Conservation (phyloP, 148 eudicot species). For the Rhododendron griersonianum region DNA sequence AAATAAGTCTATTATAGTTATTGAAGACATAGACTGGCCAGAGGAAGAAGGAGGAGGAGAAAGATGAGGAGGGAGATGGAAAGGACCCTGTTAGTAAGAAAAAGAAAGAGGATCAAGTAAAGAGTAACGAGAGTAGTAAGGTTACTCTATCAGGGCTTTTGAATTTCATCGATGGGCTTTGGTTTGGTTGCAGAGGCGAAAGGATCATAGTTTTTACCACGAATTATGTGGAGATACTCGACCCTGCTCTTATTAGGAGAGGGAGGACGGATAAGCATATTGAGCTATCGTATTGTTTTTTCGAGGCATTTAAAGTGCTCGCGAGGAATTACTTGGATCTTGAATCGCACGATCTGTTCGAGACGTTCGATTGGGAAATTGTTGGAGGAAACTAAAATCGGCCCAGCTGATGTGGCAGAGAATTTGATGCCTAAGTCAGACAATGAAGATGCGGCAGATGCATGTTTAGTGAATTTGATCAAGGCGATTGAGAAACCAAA, state of each 20-base stretch:
- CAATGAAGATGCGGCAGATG: slow-evolving; percentile 12
- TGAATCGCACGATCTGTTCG: slow-evolving; percentile 34
- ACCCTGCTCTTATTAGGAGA: slow-evolving; percentile 45
- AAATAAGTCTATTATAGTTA: too few relatives aligned
- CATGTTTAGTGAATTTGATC: slow-evolving; percentile 26
- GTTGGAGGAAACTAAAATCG: slow-evolving; percentile 33
- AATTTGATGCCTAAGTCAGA: slow-evolving; percentile 44
- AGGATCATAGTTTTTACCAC: slow-evolving; percentile 50
- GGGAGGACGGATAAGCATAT: slow-evolving; percentile 59
- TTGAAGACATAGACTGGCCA: too few relatives aligned
- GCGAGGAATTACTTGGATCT: slow-evolving; percentile 39
- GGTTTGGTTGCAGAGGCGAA: too few relatives aligned
- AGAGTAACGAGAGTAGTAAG: too few relatives aligned
- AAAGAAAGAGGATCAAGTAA: too few relatives aligned
- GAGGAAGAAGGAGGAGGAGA: too few relatives aligned
- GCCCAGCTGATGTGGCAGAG: slow-evolving; percentile 58
- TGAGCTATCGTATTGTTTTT: slow-evolving; percentile 42
- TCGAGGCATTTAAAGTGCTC: slow-evolving; percentile 42
- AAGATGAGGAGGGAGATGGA: too few relatives aligned
- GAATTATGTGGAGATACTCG: slow-evolving; percentile 44
- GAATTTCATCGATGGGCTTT: too few relatives aligned
- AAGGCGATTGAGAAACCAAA: slow-evolving; percentile 18
- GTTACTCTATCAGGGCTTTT: too few relatives aligned
- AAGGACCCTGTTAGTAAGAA: too few relatives aligned
- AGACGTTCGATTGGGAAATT: slow-evolving; percentile 11